These are phyloP conservation scores for Penicillium crystallinum DNA, from an alignment of 495 filamentous ascomycete species.

Conservation along the genomic window DNA sequence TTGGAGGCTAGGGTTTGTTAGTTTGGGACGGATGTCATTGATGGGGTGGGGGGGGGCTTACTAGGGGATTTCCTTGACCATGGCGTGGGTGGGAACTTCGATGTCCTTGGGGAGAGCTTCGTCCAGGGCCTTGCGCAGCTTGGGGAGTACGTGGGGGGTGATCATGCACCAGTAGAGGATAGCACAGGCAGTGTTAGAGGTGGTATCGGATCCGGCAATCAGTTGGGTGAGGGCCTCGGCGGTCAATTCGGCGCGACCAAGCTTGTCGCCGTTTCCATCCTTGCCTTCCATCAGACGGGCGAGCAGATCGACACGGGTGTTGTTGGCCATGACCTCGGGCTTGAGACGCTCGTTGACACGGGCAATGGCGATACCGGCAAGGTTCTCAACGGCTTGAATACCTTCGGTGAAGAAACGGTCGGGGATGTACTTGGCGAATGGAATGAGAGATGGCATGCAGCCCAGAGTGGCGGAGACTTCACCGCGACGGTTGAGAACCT, in stretches of 20 bases:
- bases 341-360: constrained; percentile 69
- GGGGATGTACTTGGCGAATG: constrained; percentile 48
- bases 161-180: constrained; percentile 70
- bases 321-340: constrained; percentile 51
- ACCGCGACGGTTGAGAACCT: constrained; percentile 52
- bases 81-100: constrained; percentile 63
- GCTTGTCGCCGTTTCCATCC: constrained; percentile 67
- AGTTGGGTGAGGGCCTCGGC: constrained; percentile 87
- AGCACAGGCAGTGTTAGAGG: constrained; percentile 83
- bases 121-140: constrained; percentile 70
- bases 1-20: constrained; percentile 44
- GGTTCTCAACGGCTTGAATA: constrained; percentile 43
- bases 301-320: constrained; percentile 71
- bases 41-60: constrained; percentile 22
- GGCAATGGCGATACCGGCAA: constrained; percentile 67
- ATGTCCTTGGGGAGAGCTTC: constrained; percentile 53
- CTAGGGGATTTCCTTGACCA: constrained; percentile 73
- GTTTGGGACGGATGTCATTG: too few relatives aligned
- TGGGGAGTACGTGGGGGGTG: constrained; percentile 66
- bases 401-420: constrained; percentile 50
- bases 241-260: constrained; percentile 74
- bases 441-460: constrained; percentile 41
- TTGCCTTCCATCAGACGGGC: constrained; percentile 81
- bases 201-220: constrained; percentile 88
- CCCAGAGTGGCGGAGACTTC: constrained; percentile 50